Evolutionary conservation across 495 filamentous ascomycete species (phyloP).

Genomic region (Astrothelium macrocarpum): DNA sequence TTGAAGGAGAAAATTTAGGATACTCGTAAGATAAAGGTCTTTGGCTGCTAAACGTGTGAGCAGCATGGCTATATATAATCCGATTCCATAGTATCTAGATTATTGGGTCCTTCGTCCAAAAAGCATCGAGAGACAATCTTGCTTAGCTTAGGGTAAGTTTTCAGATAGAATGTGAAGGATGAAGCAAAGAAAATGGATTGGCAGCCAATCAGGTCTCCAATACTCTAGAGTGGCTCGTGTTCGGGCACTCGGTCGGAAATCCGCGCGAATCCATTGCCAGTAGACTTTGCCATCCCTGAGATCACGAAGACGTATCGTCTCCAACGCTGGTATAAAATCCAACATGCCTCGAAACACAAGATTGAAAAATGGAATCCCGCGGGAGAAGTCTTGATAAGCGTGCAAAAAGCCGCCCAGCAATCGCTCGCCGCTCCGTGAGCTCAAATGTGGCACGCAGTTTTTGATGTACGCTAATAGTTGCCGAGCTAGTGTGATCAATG

Average conservation of each 20-base stretch:
- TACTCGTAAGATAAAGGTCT: neutral
- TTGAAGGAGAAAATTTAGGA: neutral
- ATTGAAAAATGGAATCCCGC: neutral
- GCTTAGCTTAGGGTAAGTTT: neutral
- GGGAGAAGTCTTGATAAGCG: neutral
- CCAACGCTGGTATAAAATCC: neutral
- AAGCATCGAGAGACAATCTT: neutral
- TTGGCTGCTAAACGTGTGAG: neutral
- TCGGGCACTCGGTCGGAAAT: neutral
- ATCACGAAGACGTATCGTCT: neutral
- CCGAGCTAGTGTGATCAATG: conserved; percentile 41
- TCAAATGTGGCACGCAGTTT: neutral
- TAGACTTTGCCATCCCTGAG: neutral
- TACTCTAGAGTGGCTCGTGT: neutral
- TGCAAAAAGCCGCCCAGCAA: neutral
- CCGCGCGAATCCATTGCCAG: conserved; percentile 11
- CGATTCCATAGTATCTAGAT: neutral
- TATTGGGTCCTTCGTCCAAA: neutral
- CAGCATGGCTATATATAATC: neutral
- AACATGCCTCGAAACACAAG: neutral
- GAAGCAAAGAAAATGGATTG: neutral
- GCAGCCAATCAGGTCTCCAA: neutral
- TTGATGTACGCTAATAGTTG: neutral
- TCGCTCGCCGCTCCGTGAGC: neutral
- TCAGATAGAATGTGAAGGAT: neutral